Evolutionary conservation across 1,284 basidiomycete genomes (phyloP), one percentile per base, ranked within the genome.

Genomic region (Ceratobasidium sp.): DNA sequence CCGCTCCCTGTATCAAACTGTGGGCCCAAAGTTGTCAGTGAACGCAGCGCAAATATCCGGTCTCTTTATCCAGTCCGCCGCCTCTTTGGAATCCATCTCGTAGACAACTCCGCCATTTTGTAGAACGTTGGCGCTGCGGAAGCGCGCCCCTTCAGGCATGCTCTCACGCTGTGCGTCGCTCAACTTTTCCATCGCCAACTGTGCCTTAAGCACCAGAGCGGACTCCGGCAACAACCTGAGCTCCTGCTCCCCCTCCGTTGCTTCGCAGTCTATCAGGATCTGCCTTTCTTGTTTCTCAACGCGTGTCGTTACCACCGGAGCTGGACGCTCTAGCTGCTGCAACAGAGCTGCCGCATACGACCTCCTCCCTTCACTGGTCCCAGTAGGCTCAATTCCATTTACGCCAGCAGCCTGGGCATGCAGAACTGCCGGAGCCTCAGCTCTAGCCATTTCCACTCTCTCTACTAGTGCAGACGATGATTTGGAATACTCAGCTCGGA

Each of bases 31-130:
- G n/a, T 58, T 58, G 34, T 58, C 57, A 58, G 57, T 18, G 57
- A 58, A 58, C 14, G 57, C 57, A 18, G 57, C 57, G 39, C 57
- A 58, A n/a, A 58, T 41, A 32, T 58, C 57, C 5, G 57, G 57
- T 3, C 57, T 14, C 21, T 58, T 58, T 10, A 58, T 41, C 57
- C 57, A 58, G 18, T 58, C 57, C 2, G 57, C 57, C 1, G 32
- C 57, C 57, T 58, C 57, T 18, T 58, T 58, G 5, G 57, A 58
- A 16, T 58, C 39, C 57, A 58, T 18, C 34, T 58, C 57, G n/a
- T 58, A 58, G 3, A 58, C 57, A 3, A 58, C 57, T 9, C 57
- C 57, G 2, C 57, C 57, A 23, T 58, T 58, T 34, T 58, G 32
- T 4, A 58, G 57, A 1, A 58, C 57, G 34, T 39, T 58, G 16